Conservation (phyloP, 768 basidiomycete genomes). For the Ephemerocybe angulata region DNA sequence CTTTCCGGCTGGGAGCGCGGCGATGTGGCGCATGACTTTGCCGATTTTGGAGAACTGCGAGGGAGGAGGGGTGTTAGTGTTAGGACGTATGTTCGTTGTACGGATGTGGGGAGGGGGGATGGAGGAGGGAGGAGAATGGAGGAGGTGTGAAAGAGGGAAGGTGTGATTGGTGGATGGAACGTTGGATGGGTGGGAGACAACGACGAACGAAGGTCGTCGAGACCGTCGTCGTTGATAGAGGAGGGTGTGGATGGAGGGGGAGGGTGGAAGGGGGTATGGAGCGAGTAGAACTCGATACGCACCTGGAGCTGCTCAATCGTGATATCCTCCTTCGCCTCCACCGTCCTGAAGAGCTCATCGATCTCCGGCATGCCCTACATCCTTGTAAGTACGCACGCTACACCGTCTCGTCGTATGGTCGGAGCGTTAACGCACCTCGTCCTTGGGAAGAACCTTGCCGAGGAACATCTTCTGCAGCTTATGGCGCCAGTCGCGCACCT, state of each 20-base stretch:
- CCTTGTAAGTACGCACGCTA: not conserved
- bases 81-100: conserved; percentile 8
- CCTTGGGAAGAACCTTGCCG: conserved; percentile 57
- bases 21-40: conserved; percentile 87
- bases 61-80: not conserved
- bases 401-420: not conserved
- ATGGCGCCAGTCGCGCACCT: conserved; percentile 90
- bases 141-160: not conserved
- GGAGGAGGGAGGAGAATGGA: not conserved
- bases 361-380: conserved; percentile 79
- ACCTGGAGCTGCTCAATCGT: conserved; percentile 68
- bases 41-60: conserved; percentile 75
- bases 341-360: conserved; percentile 68
- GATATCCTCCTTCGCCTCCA: conserved; percentile 74
- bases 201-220: no score
- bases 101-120: no score
- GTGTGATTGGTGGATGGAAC: not conserved
- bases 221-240: no score
- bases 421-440: conserved; percentile 46
- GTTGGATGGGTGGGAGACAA: no score
- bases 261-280: not conserved
- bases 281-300: conserved; percentile 14
- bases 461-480: conserved; percentile 86
- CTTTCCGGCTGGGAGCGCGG: conserved; percentile 46
- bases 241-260: not conserved